A percentile compares a stretch with the other conserved stretches of the same genome.
These are phyloP conservation scores for Clarireedia homoeocarpa DNA, from an alignment of 2,329 filamentous ascomycete genomes.

Conservation along the genomic window DNA sequence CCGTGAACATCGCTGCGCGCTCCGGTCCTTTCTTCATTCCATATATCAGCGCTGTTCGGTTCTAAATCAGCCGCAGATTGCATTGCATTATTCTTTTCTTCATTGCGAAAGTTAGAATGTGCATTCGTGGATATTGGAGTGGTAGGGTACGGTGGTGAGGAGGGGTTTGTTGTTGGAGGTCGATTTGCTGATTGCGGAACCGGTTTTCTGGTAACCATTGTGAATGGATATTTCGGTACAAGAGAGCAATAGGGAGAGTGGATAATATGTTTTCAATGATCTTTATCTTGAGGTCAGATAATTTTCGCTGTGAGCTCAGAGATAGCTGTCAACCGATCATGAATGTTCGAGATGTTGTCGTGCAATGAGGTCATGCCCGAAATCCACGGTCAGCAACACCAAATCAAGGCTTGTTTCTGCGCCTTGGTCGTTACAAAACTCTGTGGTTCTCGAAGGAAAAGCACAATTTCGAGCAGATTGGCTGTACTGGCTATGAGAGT, in stretches of 20 bases:
- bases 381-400: background rate
- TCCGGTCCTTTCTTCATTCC: slow-evolving; percentile 16
- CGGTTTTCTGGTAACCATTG: slow-evolving; percentile 27
- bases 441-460: no score
- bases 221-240: background rate
- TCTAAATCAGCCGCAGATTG: slow-evolving; percentile 14
- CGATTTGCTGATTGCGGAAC: slow-evolving; percentile 15
- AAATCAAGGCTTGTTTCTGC: no score
- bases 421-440: no score
- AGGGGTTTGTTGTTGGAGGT: slow-evolving; percentile 3
- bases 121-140: slow-evolving; percentile 15
- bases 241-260: background rate
- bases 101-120: slow-evolving; percentile 11
- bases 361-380: background rate
- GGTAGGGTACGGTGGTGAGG: slow-evolving; percentile 22
- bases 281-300: no score
- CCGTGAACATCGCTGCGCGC: slow-evolving; percentile 3
- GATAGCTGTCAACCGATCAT: background rate
- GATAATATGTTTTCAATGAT: background rate
- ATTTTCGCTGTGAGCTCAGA: no score
- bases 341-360: background rate
- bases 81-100: slow-evolving; percentile 14
- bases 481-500: no score
- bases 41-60: slow-evolving; percentile 18
- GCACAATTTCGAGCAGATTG: no score